A percentile compares a stretch with the other conserved stretches of the same genome.
Evolutionary conservation across 176 grass and related monocot genomes (phyloP).

Genomic region (Oryza glumipatula): DNA sequence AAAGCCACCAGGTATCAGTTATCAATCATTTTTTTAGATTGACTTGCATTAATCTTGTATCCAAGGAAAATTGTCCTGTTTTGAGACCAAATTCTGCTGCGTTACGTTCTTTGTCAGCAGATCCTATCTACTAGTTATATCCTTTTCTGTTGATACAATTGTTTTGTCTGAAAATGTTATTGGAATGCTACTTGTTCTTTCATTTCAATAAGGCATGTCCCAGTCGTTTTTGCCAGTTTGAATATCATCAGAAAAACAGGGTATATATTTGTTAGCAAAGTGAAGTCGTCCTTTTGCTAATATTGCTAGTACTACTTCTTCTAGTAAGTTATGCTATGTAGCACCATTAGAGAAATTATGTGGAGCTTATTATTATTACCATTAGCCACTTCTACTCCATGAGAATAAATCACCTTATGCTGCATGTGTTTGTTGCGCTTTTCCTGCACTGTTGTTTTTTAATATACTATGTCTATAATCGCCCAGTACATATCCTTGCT

Average conservation of each 20-base stretch:
- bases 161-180: neutral
- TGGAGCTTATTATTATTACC: neutral
- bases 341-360: conserved; percentile 7
- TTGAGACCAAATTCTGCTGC: neutral
- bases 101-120: neutral
- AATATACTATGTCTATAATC: neutral
- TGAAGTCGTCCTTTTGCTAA: neutral
- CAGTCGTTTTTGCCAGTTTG: neutral
- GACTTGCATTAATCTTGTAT: neutral
- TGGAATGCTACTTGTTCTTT: conserved; percentile 14
- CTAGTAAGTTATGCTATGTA: neutral
- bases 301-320: neutral
- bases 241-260: neutral
- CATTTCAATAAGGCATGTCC: conserved; percentile 1
- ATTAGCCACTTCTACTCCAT: neutral
- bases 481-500: conserved; percentile 7
- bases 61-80: conserved; percentile 9
- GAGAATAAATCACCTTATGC: neutral
- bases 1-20: conserved; percentile 78
- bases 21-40: neutral
- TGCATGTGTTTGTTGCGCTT: conserved; percentile 12
- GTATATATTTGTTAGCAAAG: neutral
- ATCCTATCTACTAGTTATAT: conserved; percentile 18
- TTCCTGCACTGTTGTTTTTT: neutral
- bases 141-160: neutral